Percentiles rank a stretch among this genome's conserved stretches.
These are phyloP conservation scores for Pseudofabraea citricarpa DNA, from an alignment of 2,329 filamentous ascomycete species.

Conservation along the genomic window DNA sequence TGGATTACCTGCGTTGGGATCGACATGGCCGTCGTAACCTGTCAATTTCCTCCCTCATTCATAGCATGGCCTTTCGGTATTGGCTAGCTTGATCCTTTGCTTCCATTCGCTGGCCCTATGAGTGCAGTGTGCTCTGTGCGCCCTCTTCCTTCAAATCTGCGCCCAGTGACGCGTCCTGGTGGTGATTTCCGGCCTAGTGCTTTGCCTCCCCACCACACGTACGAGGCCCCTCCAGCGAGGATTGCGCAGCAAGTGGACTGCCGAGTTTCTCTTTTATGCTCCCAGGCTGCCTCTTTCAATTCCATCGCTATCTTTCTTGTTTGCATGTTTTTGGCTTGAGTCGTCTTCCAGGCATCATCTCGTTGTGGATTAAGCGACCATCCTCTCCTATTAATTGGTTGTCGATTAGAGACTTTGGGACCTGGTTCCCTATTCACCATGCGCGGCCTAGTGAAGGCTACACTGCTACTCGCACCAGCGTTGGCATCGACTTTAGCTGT, in stretches of 20 bases:
- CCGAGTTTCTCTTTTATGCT: background rate
- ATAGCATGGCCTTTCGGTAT: no score
- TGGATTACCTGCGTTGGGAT: no score
- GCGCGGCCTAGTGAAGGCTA: constrained; percentile 26
- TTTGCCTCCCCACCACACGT: background rate
- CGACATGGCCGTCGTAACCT: no score
- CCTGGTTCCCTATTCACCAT: constrained; percentile 14
- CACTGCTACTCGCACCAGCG: constrained; percentile 23
- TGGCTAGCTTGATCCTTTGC: no score
- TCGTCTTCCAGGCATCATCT: background rate
- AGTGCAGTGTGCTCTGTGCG: no score
- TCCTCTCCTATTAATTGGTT: background rate
- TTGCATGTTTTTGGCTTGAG: background rate
- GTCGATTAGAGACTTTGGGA: background rate
- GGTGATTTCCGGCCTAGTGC: background rate
- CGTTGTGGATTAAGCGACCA: background rate
- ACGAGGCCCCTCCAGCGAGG: background rate
- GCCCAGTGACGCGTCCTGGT: background rate
- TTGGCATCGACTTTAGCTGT: constrained; percentile 20
- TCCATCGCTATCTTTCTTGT: no score
- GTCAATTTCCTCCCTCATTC: no score
- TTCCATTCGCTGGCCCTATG: no score
- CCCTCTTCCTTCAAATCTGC: background rate
- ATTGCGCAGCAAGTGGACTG: background rate
- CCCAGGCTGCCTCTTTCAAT: no score